phyloP scores from a whole-genome alignment of 139 green algal genomes.

The Edaphochlamys debaryana region DNA sequence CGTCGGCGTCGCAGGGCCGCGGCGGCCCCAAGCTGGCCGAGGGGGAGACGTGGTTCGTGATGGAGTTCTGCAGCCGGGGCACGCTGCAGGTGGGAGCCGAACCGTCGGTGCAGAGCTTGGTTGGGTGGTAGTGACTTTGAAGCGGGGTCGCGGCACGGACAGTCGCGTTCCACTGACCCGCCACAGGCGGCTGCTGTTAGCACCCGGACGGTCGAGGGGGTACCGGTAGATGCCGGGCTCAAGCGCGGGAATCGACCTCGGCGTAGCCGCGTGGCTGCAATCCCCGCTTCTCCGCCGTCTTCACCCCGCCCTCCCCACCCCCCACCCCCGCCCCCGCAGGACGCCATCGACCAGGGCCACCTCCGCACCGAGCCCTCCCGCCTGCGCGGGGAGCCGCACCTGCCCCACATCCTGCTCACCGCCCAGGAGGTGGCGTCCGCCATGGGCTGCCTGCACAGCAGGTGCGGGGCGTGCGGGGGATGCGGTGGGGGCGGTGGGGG shows the following conservation, averaged over 20 bases:
- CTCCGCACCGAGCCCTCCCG: constrained; percentile 15
- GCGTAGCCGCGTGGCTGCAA: no score
- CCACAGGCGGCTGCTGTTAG: no score
- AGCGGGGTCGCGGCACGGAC: neutral
- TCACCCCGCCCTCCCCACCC: no score
- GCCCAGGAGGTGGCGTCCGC: constrained; percentile 47
- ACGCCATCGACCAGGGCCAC: constrained; percentile 17
- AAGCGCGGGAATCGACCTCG: no score
- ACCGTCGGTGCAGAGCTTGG: neutral
- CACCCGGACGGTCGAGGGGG: no score
- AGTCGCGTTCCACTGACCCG: neutral
- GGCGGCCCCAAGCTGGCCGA: no score
- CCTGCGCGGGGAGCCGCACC: neutral
- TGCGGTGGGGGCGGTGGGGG: neutral
- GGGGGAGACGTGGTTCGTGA: constrained; percentile 35
- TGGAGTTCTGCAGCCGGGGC: constrained; percentile 15
- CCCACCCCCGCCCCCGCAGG: neutral
- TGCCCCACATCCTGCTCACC: constrained; percentile 34
- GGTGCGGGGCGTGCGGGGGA: neutral
- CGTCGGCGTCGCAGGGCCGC: no score
- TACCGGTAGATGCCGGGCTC: neutral
- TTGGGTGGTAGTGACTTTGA: neutral
- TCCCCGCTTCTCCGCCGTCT: no score
- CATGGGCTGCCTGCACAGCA: constrained; percentile 64
- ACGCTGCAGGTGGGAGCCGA: constrained; percentile 33